Conservation (phyloP, 495 filamentous ascomycete species). For the Annulohypoxylon maeteangense region DNA sequence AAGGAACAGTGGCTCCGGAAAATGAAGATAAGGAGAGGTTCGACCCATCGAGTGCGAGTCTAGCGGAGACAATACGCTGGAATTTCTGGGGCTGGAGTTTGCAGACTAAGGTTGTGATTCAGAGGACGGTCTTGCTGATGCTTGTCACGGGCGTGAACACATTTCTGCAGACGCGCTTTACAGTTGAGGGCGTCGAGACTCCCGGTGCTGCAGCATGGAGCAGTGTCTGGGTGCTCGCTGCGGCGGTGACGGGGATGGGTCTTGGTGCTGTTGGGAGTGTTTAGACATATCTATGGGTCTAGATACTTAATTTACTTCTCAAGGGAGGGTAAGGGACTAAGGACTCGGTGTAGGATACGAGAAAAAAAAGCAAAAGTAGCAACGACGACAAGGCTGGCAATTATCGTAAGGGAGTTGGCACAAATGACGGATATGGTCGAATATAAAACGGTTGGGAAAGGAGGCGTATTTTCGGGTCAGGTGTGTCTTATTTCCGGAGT, state of each 20-base stretch:
- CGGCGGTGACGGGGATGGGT: conserved; percentile 64
- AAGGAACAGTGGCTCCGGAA: conserved; percentile 52
- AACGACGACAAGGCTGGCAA: neutral
- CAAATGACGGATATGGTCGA: neutral
- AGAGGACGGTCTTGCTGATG: conserved; percentile 70
- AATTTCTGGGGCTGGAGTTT: conserved; percentile 70
- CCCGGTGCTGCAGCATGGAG: conserved; percentile 76
- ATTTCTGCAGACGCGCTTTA: conserved; percentile 68
- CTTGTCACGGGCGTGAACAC: conserved; percentile 69
- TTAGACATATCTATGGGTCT: conserved; percentile 36
- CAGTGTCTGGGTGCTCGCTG: conserved; percentile 73
- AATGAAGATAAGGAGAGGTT: conserved; percentile 48
- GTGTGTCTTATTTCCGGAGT: neutral
- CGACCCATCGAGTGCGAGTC: conserved; percentile 63
- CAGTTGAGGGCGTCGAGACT: conserved; percentile 72
- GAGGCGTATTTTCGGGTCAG: neutral
- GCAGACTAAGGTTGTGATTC: conserved; percentile 72
- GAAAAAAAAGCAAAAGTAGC: neutral
- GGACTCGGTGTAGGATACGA: conserved; percentile 42
- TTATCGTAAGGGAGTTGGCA: neutral
- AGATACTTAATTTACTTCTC: neutral
- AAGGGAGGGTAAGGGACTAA: conserved; percentile 57
- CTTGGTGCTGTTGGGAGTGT: conserved; percentile 64
- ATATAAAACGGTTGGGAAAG: neutral
- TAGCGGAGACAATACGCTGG: conserved; percentile 69